A percentile compares a stretch with the other conserved stretches of the same genome.
Evolutionary conservation across 306 rosid species (phyloP).

Genomic region (Benincasa hispida): DNA sequence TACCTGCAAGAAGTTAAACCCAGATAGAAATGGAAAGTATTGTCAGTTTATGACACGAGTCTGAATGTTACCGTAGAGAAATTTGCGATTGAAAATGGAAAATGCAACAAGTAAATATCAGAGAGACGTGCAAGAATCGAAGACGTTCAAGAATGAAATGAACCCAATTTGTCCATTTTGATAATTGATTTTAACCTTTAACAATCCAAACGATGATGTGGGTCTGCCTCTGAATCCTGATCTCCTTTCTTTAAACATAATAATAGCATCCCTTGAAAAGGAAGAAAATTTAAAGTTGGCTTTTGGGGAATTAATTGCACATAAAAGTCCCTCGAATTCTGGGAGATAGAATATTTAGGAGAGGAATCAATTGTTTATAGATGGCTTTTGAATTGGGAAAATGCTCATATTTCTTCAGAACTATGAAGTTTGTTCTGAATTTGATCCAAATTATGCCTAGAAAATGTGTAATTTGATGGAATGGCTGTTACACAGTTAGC

Average conservation of each 20-base stretch:
- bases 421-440: neutral
- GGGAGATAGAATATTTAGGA: neutral
- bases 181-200: neutral
- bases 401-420: neutral
- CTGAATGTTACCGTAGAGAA: neutral
- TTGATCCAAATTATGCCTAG: neutral
- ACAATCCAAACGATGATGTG: neutral
- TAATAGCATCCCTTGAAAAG: neutral
- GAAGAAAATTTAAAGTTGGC: neutral
- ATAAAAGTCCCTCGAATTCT: neutral
- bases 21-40: neutral
- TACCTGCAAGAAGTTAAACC: neutral
- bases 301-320: neutral
- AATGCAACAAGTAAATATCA: neutral
- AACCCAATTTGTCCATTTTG: neutral
- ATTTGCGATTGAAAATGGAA: neutral
- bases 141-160: neutral
- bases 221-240: neutral
- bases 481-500: neutral
- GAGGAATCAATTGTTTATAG: neutral
- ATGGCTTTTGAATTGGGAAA: neutral
- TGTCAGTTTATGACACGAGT: neutral
- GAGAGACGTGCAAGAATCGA: constrained; percentile 7
- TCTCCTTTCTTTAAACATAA: neutral
- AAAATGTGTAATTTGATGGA: neutral